Evolutionary conservation across 306 rosid genomes (phyloP), one percentile per base, ranked within the genome.

Genomic region (Arachis stenosperma): DNA sequence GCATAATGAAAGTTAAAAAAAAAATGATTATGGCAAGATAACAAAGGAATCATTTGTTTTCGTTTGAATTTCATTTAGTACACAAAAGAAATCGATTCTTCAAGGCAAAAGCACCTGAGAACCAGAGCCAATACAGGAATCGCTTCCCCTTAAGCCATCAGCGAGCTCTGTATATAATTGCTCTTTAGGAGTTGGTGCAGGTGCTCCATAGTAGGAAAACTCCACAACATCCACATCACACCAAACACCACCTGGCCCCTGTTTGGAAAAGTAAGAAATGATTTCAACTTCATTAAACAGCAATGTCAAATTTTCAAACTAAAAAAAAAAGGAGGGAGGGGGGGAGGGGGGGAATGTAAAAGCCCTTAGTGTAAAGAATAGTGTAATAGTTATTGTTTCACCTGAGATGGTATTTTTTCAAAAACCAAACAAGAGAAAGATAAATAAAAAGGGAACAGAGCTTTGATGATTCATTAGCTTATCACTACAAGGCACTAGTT

Each of bases 191-290:
- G 96, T 87, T 76, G 85, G 85, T 14, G 93, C 99, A 37, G 99
- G 99, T 62, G 96, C 94, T 44, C 98, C 99, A 76, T 74, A 90
- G 81, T 95, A 95, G 39, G 98, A 88, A 89, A 95, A 95, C 79
- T 95, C 99, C 74, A 95, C 97, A 75, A 95, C 98, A 83, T 95
- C 99, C 72, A 95, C 98, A 67, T 95, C 98, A 81, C 99, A 95
- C 99, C 99, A 95, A 61, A 95, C 97, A 66, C 99, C 99, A 78
- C 99, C 99, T 22, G 99, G 99, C 61, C 99, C 99, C 99, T 95
- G 82, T 66, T 85, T 76, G 71, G 63, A 65, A 73, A 67, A 83
- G 76, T 74, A 68, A 68, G 47, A 75, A 75, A 60, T 61, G 69
- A 76, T 58, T 52, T 74, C 60, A 67, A 69, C 63, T 40, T 69